These are phyloP conservation scores for Ministeria vibrans DNA, from an alignment of 78 protist genomes.

Conservation along the genomic window DNA sequence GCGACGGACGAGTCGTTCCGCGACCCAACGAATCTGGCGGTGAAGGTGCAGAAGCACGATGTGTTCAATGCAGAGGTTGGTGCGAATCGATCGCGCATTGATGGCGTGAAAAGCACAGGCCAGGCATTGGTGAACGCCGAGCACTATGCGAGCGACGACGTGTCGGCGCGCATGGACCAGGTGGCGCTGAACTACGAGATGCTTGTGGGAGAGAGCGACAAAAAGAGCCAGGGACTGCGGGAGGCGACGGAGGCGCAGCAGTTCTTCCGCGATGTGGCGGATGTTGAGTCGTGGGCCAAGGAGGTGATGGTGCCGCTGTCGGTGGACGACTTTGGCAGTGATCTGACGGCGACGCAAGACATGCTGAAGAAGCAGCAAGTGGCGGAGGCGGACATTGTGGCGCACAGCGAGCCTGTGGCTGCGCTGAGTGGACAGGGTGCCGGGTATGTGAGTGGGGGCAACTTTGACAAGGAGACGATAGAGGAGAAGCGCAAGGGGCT, in stretches of 20 bases:
- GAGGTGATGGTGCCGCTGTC: background rate
- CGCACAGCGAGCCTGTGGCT: background rate
- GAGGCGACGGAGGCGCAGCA: background rate
- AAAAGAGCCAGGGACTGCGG: background rate
- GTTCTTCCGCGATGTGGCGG: background rate
- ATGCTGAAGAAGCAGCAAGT: background rate
- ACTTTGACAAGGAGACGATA: background rate
- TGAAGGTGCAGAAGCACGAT: background rate
- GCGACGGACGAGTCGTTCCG: background rate
- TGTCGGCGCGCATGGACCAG: background rate
- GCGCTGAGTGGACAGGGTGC: background rate
- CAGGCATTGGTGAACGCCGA: background rate
- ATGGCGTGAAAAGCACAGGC: background rate
- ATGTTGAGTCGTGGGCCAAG: background rate
- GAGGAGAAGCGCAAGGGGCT: background rate
- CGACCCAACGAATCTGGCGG: background rate
- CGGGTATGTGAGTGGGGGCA: background rate
- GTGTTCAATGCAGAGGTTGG: background rate
- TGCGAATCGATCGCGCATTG: background rate
- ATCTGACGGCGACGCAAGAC: background rate
- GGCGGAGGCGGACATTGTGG: background rate
- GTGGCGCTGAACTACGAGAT: background rate
- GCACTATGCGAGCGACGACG: background rate
- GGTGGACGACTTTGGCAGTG: background rate
- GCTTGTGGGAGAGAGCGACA: background rate